Conservation (phyloP, 192 early-diverging fungal genomes). For the Rhizophagus clarus region DNA sequence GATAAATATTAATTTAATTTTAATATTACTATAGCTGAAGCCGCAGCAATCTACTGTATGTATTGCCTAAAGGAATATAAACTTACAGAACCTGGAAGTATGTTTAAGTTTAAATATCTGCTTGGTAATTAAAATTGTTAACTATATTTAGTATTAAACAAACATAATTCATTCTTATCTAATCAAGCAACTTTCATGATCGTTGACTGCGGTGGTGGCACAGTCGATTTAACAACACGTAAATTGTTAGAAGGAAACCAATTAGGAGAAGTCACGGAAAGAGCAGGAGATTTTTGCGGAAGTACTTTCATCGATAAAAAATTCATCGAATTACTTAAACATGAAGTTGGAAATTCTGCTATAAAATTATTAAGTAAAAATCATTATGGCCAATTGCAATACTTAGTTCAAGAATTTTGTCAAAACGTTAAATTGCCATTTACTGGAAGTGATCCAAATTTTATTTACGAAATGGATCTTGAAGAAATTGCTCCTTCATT, state of each 20-base stretch:
- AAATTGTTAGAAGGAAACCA: background rate
- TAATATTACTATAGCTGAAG: background rate
- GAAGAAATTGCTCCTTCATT: background rate
- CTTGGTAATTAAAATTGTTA: too few relatives aligned
- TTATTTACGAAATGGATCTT: background rate
- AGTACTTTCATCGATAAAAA: constrained; percentile 9
- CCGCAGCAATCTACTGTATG: constrained; percentile 7
- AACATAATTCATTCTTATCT: too few relatives aligned
- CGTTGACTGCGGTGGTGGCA: constrained; percentile 60
- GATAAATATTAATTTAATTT: background rate
- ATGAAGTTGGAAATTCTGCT: background rate
- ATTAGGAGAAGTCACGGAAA: constrained; percentile 4
- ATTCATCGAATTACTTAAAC: background rate
- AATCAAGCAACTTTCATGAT: constrained; percentile 53
- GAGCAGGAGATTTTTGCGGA: background rate
- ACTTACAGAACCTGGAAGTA: background rate
- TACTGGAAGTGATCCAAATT: background rate
- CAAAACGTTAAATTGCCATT: background rate
- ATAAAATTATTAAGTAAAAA: background rate
- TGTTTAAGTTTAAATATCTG: background rate
- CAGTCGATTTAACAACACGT: constrained; percentile 52
- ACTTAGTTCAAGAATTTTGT: constrained; percentile 1
- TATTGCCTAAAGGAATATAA: background rate
- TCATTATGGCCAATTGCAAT: constrained; percentile 15
- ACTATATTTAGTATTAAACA: background rate